Evolutionary conservation across 106 monocot species (phyloP), one percentile per base, ranked within the genome.

Genomic region (Triglochin maritima): DNA sequence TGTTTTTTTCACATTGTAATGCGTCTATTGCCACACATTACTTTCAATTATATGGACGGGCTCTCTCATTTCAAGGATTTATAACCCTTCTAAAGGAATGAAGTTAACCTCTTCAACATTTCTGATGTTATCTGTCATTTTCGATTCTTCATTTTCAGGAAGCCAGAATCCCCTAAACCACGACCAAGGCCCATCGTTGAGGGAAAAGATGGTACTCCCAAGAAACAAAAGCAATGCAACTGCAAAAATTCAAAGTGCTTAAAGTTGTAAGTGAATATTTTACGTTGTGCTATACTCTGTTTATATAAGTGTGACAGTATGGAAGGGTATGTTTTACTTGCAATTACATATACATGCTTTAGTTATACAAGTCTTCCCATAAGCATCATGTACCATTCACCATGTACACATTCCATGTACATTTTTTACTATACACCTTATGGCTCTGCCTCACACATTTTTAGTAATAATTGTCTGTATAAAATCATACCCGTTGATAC

Each of bases 201-300:
- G 69, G 78, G 71, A 29, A 96, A 96, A 81, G 85, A 96, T 70
- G 83, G 83, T 45, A 96, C 87, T 43, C 95, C 95, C 54, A 87
- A 87, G 69, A 87, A 81, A 69, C 83, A 87, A 69, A 96, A 88
- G 74, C 85, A 89, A 65, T 96, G 95, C 79, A 96, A 96, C 69
- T 96, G 95, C 71, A 90, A 81, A 76, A 81, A 96, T 63, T 96
- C 95, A 13, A 85, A 65, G 80, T 96, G 95, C 76, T 79, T 96
- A 78, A 96, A 96, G 67, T 65, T 96, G 95, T 96, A 90, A 71
- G 90, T 89, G 4, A 53, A 11, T 53, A 13, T 1, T 53, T 49
- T 12, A 46, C n/a, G 44, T 46, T 48, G 15, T 29, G 29, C 29
- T 29, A 29, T 29, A 29, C 29, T 29, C 29, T 29, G 29, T 29